Percentiles rank a stretch among this genome's conserved stretches.
These are phyloP conservation scores for Diaporthe velutina DNA, from an alignment of 2,329 filamentous ascomycete genomes.

Conservation along the genomic window DNA sequence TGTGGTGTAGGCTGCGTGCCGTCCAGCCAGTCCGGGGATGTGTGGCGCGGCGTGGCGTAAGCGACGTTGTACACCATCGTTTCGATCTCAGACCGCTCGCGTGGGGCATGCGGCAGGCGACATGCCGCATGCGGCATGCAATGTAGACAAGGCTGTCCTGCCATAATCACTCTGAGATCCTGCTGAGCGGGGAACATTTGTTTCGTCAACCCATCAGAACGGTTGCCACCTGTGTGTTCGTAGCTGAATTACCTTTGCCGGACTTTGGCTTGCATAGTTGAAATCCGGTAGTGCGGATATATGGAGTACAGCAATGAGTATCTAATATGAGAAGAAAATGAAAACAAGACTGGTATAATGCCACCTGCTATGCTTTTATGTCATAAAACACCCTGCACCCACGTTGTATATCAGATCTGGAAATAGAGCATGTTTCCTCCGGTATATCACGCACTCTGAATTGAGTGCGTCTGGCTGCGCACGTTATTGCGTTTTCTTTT, in stretches of 20 bases:
- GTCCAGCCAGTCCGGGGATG: background rate
- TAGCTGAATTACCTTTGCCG: background rate
- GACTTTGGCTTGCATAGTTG: background rate
- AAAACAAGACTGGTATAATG: conserved; percentile 19
- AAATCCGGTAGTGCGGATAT: background rate
- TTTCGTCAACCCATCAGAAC: background rate
- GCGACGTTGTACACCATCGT: conserved; percentile 18
- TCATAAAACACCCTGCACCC: conserved; percentile 4
- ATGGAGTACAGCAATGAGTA: background rate
- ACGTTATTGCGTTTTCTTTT: conserved; percentile 53
- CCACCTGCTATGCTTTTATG: conserved; percentile 36
- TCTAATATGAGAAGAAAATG: conserved; percentile 9
- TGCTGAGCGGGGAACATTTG: background rate
- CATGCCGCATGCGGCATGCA: background rate
- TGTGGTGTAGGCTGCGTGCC: background rate
- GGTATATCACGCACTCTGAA: background rate
- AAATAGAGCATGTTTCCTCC: background rate
- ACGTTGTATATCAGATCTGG: conserved; percentile 8
- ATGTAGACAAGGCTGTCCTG: conserved; percentile 21
- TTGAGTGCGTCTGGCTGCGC: background rate
- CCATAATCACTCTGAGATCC: background rate
- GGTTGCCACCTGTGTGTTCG: background rate
- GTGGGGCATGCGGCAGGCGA: conserved; percentile 6
- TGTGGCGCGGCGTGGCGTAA: conserved; percentile 13
- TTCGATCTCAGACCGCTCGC: conserved; percentile 2